phyloP scores from a whole-genome alignment of 805 yeast genomes.

The Jamesozyma piceae region DNA sequence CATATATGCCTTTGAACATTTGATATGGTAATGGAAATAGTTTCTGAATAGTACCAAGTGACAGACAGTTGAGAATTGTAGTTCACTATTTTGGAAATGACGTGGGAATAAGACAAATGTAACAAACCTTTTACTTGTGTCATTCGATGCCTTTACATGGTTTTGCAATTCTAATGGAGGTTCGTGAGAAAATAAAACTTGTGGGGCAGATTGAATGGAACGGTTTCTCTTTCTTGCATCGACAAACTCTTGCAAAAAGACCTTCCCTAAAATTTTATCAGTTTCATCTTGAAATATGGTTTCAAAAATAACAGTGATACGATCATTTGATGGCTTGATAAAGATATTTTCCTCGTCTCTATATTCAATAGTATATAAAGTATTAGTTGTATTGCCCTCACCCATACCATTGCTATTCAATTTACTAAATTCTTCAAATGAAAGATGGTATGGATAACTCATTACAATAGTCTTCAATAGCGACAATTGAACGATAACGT shows the following conservation, averaged over 20 bases:
- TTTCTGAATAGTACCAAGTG: slow-evolving; percentile 90
- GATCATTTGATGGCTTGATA: slow-evolving; percentile 84
- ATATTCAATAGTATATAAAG: slow-evolving; percentile 48
- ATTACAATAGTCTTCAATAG: slow-evolving; percentile 75
- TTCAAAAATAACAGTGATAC: slow-evolving; percentile 93
- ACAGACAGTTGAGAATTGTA: slow-evolving; percentile 42
- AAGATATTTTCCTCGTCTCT: slow-evolving; percentile 90
- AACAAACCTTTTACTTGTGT: slow-evolving; percentile 36
- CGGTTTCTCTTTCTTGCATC: slow-evolving; percentile 91
- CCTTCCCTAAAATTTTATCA: slow-evolving; percentile 83
- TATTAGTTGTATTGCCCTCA: slow-evolving; percentile 1
- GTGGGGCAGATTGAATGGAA: slow-evolving; percentile 96
- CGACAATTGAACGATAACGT: slow-evolving; percentile 55
- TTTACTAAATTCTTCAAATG: slow-evolving; percentile 69
- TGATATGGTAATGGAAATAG: slow-evolving; percentile 97
- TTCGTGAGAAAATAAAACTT: slow-evolving; percentile 85
- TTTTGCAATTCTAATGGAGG: slow-evolving; percentile 83
- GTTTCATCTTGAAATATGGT: slow-evolving; percentile 95
- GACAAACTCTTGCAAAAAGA: slow-evolving; percentile 85
- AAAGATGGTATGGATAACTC: slow-evolving; percentile 87
- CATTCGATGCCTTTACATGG: slow-evolving; percentile 10
- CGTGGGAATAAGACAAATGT: slow-evolving; percentile 76
- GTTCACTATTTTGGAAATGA: slow-evolving; percentile 62
- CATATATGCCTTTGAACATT: slow-evolving; percentile 95
- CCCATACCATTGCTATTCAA: slow-evolving; percentile 34